Evolutionary conservation across 140 eudicot species (phyloP), one percentile per base, ranked within the genome.

Genomic region (Erigeron philadelphicus): DNA sequence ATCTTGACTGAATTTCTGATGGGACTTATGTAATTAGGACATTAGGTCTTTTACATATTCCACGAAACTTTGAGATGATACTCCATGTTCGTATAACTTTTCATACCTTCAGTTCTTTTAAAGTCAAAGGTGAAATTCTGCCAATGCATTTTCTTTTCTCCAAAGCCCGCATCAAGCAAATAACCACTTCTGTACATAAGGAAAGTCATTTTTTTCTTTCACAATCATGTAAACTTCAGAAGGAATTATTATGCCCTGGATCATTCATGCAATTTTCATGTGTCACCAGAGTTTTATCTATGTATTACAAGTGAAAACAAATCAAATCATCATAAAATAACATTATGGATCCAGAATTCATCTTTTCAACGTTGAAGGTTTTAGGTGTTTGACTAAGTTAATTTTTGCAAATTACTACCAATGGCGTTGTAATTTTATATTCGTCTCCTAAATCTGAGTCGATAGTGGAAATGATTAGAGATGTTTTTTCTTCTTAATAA

Each of bases 1-100:
- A 11, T 56, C 75, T 45, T 21, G 67, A 21, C 23, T 59, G 46
- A 42, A 41, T 40, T 57, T 70, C 44, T 59, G 60, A 42, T 55
- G 42, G 64, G 16, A 3, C 56, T 41, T 42, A 35, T 40, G 64
- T 15, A 3, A 55, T 41, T 42, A 35, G 64, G 54, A 21, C 25
- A n/a, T n/a, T n/a, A n/a, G n/a, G n/a, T n/a, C 42, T 16, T 53
- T 11, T 69, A 69, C 44, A 17, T 69, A 54, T 69, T 41, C 9
- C 21, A 11, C 11, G 23, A 54, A 69, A 11, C 13, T 52, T 9
- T 52, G 7, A 52, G 38, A 15, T 52, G 17, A 52, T 15, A 1
- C 8, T 52, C 23, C 11, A 15, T 9, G 58, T 16, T 53, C 18
- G n/a, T 52, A 15, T 1, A n/a, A 53, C 23, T 59, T 43, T 25